Base-by-base conservation (phyloP, 169 alveolate species). In the Toxoplasma gondii region DNA sequence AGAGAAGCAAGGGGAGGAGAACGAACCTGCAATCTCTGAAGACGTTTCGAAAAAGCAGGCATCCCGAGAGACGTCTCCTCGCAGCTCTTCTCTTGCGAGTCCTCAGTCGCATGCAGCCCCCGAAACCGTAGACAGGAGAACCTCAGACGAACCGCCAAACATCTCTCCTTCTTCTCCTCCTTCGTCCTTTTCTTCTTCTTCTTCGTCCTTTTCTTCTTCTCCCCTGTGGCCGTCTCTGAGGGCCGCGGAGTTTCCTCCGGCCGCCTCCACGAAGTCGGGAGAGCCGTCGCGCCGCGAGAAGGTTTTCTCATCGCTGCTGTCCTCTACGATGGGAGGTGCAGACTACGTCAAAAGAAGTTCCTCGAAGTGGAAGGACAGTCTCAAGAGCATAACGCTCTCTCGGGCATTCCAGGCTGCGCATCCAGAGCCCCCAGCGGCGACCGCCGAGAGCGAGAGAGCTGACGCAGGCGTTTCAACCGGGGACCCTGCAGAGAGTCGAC, bases 261-360 rank as follows among this genome's bases (percentile, higher is more conserved):
- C 70, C 70, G 70, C 16, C 24, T 16, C 16, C 70, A 58, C 70
- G 70, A 58, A n/a, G 70, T 24, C 49, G 84, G 84, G 43, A 16
- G 45, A 74, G 44, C 84, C 39, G 38, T 5, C 39, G 41, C 84
- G 43, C 45, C 84, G 84, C 10, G 84, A 74, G 84, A 74, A 74
- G 43, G 84, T 74, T 74, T 74, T 74, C 44, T 74, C 84, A 2
- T 74, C 84, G 84, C 44, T 74, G 41, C 84, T 74, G 1, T 74
- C 84, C 84, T 74, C 84, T 16, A 74, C 84, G 41, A 5, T 74
- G 45, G 84, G 43, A 4, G 84, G 84, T 24, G 84, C 84, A 16
- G 45, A 74, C 31, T 74, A 74, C 84, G 43, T 74, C 45, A 74
- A 74, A 44, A 17, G 84, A n/a, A 74, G 44, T 44, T 74, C 84